Conservation (phyloP, 441 rosid species). For the Macaranga tanarius region DNA sequence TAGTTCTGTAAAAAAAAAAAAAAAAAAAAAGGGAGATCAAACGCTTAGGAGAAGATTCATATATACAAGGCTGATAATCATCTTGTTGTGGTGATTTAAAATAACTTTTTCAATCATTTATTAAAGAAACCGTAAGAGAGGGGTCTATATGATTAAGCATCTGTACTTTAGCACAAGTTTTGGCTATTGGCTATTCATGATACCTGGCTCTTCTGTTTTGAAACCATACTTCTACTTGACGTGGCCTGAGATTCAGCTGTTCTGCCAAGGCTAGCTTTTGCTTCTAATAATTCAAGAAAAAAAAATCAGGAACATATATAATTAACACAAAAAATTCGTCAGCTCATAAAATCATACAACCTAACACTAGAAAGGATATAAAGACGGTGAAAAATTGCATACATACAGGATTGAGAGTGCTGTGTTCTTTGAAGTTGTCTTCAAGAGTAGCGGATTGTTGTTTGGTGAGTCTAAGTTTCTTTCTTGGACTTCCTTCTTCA, state of each 20-base stretch:
- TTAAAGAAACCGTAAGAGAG: too few relatives aligned
- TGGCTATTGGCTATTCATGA: too few relatives aligned
- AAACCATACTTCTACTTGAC: slow-evolving; percentile 99
- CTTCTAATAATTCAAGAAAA: slow-evolving; percentile 42
- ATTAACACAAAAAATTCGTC: neutral
- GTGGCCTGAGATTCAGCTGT: slow-evolving; percentile 65
- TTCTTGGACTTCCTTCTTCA: slow-evolving; percentile 62
- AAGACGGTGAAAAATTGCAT: slow-evolving; percentile 1
- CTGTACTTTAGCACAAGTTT: too few relatives aligned
- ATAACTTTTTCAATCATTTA: too few relatives aligned
- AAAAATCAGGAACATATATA: neutral
- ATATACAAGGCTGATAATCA: too few relatives aligned
- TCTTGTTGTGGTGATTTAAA: too few relatives aligned
- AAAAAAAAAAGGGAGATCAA: neutral
- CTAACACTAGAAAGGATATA: slow-evolving; percentile 12
- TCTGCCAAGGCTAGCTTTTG: slow-evolving; percentile 80
- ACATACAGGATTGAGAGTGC: slow-evolving; percentile 72
- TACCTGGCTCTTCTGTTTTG: slow-evolving; percentile 97
- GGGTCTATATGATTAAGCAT: too few relatives aligned
- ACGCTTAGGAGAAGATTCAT: neutral
- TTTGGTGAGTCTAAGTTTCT: slow-evolving; percentile 82
- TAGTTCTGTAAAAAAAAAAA: slow-evolving; percentile 55
- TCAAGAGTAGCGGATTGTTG: slow-evolving; percentile 74
- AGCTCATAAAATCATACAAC: neutral
- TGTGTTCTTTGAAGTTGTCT: slow-evolving; percentile 73